Evolutionary conservation across 352 stramenopile species (phyloP), one percentile per base, ranked within the genome.

Genomic region (Phytopythium ostracodes): DNA sequence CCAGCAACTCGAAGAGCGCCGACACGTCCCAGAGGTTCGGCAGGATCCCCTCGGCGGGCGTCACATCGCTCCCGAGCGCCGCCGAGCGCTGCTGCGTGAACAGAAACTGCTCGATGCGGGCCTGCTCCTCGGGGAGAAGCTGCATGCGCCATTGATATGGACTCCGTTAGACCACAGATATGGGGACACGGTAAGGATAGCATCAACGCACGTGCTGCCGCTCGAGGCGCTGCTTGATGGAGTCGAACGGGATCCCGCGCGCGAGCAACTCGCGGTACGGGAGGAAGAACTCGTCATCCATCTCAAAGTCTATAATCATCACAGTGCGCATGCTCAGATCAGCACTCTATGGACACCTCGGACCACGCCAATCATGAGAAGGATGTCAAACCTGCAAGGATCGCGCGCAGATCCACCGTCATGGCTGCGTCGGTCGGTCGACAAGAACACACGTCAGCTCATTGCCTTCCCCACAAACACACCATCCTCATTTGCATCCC

Each of bases 181-280:
- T n/a, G n/a, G n/a, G n/a, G n/a, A n/a, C n/a, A n/a, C n/a, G n/a
- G n/a, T n/a, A n/a, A n/a, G n/a, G 42, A 25, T 11, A 17, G 5
- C 22, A 43, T 52, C 8, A 11, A 63, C 64, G 52, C 65, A 90
- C 79, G 25, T 91, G 77, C 38, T 91, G 80, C 10, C 81, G 80
- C 52, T 90, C 78, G 42, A 91, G 75, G 46, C 87, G 84, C 61
- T 91, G 80, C 40, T 79, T 73, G 46, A 93, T 87, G 6, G 79
- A 75, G 3, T 85, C 73, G 31, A 93, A 61, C 15, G 84, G 68
- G 18, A 89, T 73, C 4, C 84, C 84, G 35, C 84, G 79, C 5
- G 68, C 55, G 40, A 91, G 55, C 8, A 93, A 67, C 49, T 90
- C 72, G 31, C 88, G 68, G 61, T 91, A 89, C 40, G 70, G 84